Evolutionary conservation across 78 protist genomes (phyloP).

Genomic region (Thecamonas trahens): DNA sequence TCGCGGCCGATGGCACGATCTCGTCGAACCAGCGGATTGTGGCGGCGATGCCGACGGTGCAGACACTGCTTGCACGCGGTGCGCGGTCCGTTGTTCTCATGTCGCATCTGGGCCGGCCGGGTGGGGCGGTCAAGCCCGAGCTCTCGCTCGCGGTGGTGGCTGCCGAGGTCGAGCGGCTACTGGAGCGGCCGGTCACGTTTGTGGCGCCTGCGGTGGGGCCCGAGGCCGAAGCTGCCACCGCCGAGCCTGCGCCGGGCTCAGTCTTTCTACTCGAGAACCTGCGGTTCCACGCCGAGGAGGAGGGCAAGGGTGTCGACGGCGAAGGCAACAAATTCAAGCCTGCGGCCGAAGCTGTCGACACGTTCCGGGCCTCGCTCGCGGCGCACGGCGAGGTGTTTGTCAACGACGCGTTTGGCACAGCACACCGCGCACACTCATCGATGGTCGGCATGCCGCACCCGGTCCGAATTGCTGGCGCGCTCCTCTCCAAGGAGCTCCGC

Average conservation of each 20-base stretch:
- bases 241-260: conserved; percentile 49
- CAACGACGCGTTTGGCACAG: conserved; percentile 99
- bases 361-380: conserved; percentile 86
- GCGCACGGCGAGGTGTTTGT: conserved; percentile 87
- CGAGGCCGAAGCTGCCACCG: conserved; percentile 62
- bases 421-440: conserved; percentile 96
- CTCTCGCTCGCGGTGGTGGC: conserved; percentile 83
- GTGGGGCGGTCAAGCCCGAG: conserved; percentile 70
- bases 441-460: conserved; percentile 59
- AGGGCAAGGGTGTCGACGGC: conserved; percentile 45
- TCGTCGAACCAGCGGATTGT: conserved; percentile 76
- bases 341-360: conserved; percentile 46
- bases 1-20: conserved; percentile 47
- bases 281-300: conserved; percentile 96
- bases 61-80: background rate
- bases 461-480: conserved; percentile 83
- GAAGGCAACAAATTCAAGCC: conserved; percentile 74
- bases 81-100: conserved; percentile 75
- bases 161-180: conserved; percentile 39
- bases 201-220: conserved; percentile 84
- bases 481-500: conserved; percentile 91
- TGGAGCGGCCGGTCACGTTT: conserved; percentile 65
- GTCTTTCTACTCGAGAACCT: conserved; percentile 94
- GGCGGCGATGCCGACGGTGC: conserved; percentile 89
- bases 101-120: conserved; percentile 99